Percentiles rank a stretch among this genome's conserved stretches.
Conservation (phyloP, 345 rosid species). For the Cardamine occulta region DNA sequence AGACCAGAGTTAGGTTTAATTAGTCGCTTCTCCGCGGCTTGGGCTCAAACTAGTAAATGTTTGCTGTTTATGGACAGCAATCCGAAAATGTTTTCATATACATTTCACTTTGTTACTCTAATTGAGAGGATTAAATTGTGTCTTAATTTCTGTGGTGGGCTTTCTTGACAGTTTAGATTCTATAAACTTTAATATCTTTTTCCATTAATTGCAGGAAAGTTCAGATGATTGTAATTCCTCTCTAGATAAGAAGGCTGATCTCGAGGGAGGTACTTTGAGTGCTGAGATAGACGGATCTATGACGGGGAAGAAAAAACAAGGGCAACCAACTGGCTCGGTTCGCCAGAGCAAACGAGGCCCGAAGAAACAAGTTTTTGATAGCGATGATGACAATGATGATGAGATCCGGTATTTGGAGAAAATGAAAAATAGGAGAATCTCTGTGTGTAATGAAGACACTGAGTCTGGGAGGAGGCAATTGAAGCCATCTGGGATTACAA, state of each 20-base stretch:
- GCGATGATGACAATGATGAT: constrained; percentile 71
- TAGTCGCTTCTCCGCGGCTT: neutral
- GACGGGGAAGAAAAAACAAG: constrained; percentile 65
- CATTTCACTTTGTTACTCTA: constrained; percentile 23
- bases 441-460: constrained; percentile 56
- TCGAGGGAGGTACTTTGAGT: constrained; percentile 77
- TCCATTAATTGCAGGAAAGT: constrained; percentile 57
- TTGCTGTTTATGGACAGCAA: constrained; percentile 33
- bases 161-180: constrained; percentile 37
- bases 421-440: constrained; percentile 58
- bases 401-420: constrained; percentile 90
- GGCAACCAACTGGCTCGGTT: constrained; percentile 57
- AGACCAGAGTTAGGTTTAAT: neutral
- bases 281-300: constrained; percentile 61
- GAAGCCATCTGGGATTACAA: constrained; percentile 63
- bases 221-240: constrained; percentile 52
- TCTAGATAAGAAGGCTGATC: constrained; percentile 57
- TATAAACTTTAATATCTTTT: constrained; percentile 31
- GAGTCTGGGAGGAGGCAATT: constrained; percentile 61
- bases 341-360: constrained; percentile 82
- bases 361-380: constrained; percentile 66
- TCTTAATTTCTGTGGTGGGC: constrained; percentile 21
- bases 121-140: constrained; percentile 18
- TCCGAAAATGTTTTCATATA: neutral
- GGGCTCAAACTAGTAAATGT: constrained; percentile 23